These are phyloP conservation scores for Plantago lanceolata DNA, from an alignment of 305 asterid genomes.

Conservation along the genomic window DNA sequence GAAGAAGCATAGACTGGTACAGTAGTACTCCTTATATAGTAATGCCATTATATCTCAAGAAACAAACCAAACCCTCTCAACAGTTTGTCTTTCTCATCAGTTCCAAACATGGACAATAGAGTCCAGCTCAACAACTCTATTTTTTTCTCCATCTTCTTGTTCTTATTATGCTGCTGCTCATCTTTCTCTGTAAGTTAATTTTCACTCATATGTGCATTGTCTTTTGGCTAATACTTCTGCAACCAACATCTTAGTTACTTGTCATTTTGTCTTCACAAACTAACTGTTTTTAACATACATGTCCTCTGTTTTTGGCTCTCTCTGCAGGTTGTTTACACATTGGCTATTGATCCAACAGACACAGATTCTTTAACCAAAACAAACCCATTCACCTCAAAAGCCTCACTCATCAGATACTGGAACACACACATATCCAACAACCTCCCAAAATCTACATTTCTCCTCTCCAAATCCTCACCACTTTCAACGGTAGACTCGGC, in stretches of 20 bases:
- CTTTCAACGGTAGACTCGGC: slow-evolving; percentile 43
- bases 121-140: slow-evolving; percentile 28
- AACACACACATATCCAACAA: slow-evolving; percentile 42
- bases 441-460: slow-evolving; percentile 40
- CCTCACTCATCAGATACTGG: slow-evolving; percentile 65
- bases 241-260: neutral
- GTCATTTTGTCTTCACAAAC: slow-evolving; percentile 15
- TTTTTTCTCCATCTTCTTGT: slow-evolving; percentile 37
- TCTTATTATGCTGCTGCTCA: slow-evolving; percentile 33
- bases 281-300: neutral
- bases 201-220: slow-evolving; percentile 15
- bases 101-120: slow-evolving; percentile 44
- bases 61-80: slow-evolving; percentile 23
- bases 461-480: slow-evolving; percentile 69
- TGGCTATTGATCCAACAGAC: slow-evolving; percentile 25
- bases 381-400: slow-evolving; percentile 62
- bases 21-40: slow-evolving; percentile 40
- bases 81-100: slow-evolving; percentile 20
- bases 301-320: slow-evolving; percentile 4
- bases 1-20: neutral
- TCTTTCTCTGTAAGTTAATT: slow-evolving; percentile 34
- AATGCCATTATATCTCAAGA: slow-evolving; percentile 35
- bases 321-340: slow-evolving; percentile 37
- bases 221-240: slow-evolving; percentile 21
- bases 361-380: slow-evolving; percentile 22